Conservation (phyloP, 2,329 filamentous ascomycete species). For the Colletotrichum chrysophilum region DNA sequence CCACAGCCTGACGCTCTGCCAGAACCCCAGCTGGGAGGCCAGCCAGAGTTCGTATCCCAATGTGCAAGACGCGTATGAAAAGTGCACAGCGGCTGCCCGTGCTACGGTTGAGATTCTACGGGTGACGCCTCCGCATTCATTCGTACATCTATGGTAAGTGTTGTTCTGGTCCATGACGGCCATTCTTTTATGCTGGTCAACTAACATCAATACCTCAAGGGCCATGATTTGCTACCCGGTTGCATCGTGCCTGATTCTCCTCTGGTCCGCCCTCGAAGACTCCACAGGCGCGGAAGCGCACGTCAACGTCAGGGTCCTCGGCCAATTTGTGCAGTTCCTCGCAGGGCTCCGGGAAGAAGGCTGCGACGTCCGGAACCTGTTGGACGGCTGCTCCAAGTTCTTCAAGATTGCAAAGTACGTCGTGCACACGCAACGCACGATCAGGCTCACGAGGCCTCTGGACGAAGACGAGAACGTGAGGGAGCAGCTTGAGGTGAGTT, state of each 20-base stretch:
- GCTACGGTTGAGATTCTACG: constrained; percentile 1
- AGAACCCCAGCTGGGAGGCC: neutral
- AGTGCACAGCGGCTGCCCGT: constrained; percentile 1
- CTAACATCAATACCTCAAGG: neutral
- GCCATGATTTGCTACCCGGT: constrained; percentile 5
- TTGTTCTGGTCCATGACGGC: neutral
- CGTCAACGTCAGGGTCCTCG: neutral
- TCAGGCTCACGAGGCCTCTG: neutral
- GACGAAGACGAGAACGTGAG: constrained; percentile 4
- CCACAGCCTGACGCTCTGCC: neutral
- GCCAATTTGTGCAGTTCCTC: constrained; percentile 9
- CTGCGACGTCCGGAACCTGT: neutral
- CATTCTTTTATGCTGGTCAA: neutral
- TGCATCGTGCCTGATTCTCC: neutral
- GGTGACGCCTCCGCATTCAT: neutral
- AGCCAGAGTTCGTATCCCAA: neutral
- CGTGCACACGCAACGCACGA: constrained; percentile 1
- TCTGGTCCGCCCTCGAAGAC: constrained; percentile 12
- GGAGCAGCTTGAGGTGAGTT: constrained; percentile 9
- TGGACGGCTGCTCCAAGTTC: constrained; percentile 14
- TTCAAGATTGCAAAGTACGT: constrained; percentile 12
- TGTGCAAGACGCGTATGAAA: neutral
- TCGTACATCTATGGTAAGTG: neutral
- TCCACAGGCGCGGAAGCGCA: neutral
- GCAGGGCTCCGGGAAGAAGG: constrained; percentile 9